Base-by-base conservation (phyloP, 2,329 filamentous ascomycete genomes). In the Calonectria hongkongensis region DNA sequence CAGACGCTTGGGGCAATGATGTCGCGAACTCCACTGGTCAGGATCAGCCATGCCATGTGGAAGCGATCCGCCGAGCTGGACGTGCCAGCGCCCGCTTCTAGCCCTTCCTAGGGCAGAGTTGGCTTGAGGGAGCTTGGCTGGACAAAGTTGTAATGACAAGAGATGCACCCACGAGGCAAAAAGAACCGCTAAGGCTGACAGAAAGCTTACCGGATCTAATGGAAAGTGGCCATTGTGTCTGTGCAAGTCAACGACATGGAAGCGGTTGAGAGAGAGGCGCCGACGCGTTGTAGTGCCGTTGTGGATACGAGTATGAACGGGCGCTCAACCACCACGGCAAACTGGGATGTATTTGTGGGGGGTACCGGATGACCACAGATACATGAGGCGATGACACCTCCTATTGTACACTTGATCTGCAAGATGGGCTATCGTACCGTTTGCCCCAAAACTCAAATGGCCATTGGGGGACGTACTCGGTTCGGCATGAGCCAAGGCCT, bases 1-100 rank as follows among this genome's bases (percentile, higher is more conserved):
- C 45, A 63, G 68, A 70, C 74, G 75, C 73, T 74, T 75, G 71
- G 77, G 74, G 76, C 77, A 66, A 78, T 79, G 70, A 79, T 79
- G 66, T 75, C 69, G 73, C 72, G 50, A 74, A 76, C 51, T 71
- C 71, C 74, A 71, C 73, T 54, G 39, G 70, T 39, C 66, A 74
- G 71, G 68, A 70, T 69, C 65, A 73, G 68, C 68, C 68, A 66
- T 69, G 70, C 74, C 69, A 70, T 73, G 75, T 71, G 69, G 71
- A 76, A 74, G 60, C 67, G 58, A 76, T 70, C 76, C 70, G 73
- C 70, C 62, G 66, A 73, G 56, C 62, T 78, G 74, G 77, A 66
- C 68, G 72, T 75, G 73, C 65, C 73, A 77, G 70, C 62, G 51
- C 72, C 63, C 58, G 58, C 64, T 50, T 69, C 65, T 51, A 70